phyloP scores from a whole-genome alignment of 75 land plant genomes.

The Larix kaempferi region DNA sequence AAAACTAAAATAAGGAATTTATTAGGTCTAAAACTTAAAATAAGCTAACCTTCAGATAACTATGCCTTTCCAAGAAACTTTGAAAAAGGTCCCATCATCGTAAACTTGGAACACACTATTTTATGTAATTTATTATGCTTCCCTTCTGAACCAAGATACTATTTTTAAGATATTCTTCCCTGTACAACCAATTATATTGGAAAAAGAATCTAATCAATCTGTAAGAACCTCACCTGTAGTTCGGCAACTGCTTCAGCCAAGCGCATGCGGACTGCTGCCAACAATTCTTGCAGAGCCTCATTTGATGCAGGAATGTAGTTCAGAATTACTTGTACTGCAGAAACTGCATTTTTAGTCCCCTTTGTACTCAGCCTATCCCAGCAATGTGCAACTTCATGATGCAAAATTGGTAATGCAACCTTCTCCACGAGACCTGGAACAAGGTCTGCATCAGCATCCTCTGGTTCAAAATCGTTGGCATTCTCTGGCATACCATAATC shows the following conservation, averaged over 20 bases:
- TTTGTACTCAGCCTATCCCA: constrained; percentile 88
- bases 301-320: constrained; percentile 70
- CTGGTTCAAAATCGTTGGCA: constrained; percentile 37
- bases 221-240: constrained; percentile 25
- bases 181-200: background rate
- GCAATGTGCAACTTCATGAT: constrained; percentile 83
- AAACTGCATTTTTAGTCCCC: constrained; percentile 74
- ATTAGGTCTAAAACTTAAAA: background rate
- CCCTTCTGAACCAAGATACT: background rate
- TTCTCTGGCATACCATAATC: constrained; percentile 66
- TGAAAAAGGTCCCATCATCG: background rate
- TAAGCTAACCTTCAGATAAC: background rate
- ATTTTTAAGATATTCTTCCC: background rate
- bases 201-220: background rate
- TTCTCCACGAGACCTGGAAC: constrained; percentile 86
- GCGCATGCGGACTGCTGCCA: constrained; percentile 55
- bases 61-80: background rate
- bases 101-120: background rate
- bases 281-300: constrained; percentile 59
- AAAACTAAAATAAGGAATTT: background rate
- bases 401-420: constrained; percentile 85
- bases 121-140: background rate
- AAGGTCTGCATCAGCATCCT: constrained; percentile 81
- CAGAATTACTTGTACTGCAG: constrained; percentile 65
- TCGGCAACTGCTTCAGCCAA: constrained; percentile 62